Base-by-base conservation (phyloP, 129 eudicot genomes). In the Flaveria sonorensis region DNA sequence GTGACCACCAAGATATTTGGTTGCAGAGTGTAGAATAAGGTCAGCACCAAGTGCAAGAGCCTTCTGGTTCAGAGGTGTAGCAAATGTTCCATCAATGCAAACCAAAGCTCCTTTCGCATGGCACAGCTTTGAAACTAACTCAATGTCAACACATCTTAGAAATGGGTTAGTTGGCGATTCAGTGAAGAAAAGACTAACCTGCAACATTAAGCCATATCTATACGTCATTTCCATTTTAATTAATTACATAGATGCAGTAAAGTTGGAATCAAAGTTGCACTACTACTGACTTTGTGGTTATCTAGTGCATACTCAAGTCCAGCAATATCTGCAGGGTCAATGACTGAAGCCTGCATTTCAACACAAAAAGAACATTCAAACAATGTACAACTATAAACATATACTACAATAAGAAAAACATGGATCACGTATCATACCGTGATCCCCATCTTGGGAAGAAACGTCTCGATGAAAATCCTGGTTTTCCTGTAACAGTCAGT, bases 151-250 rank as follows among this genome's bases (percentile, higher is more conserved):
- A 78, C 96, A 89, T 72, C 98, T 84, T 71, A 92, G 79, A 72
- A 92, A 92, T 26, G 98, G 98, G 71, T 92, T 92, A 24, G 98
- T 92, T 65, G 98, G 98, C 11, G 98, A 88, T 84, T 92, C 98
- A 0, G 98, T 89, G 76, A 89, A 92, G 86, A 84, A 92, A 50
- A 92, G 92, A 68, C 85, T 64, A 42, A 90, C 98, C 98, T 92
- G 92, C 78, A 72, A 19, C 1, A 71, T 47, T 42, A 9, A 46
- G 1, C 16, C 74, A 26, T 69, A 71, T 30, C 11, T 6, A 48
- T 9, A 40, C 11, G 18, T 64, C 52, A 53, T 9, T 19, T 14
- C 20, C 68, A 12, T 42, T 72, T 16, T 16, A 57, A 57, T 13
- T 15, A 28, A 30, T 9, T 19, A 10, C 45, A 70, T 23, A 15